A percentile compares a stretch with the other conserved stretches of the same genome.
phyloP scores from a whole-genome alignment of 2,329 filamentous ascomycete species.

The Cladophialophora bantiana region DNA sequence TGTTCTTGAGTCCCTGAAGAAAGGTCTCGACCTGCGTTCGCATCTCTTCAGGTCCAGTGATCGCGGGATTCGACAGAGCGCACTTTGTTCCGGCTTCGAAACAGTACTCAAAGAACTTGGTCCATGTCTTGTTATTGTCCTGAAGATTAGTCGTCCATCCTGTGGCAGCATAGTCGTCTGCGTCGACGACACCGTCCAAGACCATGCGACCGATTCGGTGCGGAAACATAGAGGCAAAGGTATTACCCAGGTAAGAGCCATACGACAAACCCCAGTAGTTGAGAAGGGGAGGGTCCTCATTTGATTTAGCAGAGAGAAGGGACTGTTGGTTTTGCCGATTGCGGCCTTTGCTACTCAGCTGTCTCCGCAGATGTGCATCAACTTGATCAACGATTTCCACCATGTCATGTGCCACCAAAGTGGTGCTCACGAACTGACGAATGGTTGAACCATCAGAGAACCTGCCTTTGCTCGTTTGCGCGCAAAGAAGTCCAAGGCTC shows the following conservation, averaged over 20 bases:
- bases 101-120: slow-evolving; percentile 63
- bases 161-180: slow-evolving; percentile 57
- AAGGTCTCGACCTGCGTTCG: slow-evolving; percentile 31
- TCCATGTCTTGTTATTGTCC: slow-evolving; percentile 63
- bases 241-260: slow-evolving; percentile 54
- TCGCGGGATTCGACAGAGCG: slow-evolving; percentile 47
- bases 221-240: slow-evolving; percentile 55
- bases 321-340: slow-evolving; percentile 12
- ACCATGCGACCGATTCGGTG: slow-evolving; percentile 50
- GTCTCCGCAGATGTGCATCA: slow-evolving; percentile 33
- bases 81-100: slow-evolving; percentile 59
- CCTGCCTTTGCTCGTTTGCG: slow-evolving; percentile 34
- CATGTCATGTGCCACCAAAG: slow-evolving; percentile 49
- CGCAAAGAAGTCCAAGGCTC: slow-evolving; percentile 34
- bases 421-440: slow-evolving; percentile 43
- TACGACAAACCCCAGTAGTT: slow-evolving; percentile 63
- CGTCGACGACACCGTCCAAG: slow-evolving; percentile 52
- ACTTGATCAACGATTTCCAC: slow-evolving; percentile 45
- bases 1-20: slow-evolving; percentile 28
- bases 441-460: slow-evolving; percentile 42
- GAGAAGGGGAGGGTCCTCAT: slow-evolving; percentile 40
- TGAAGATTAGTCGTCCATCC: slow-evolving; percentile 58
- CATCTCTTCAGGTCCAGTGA: slow-evolving; percentile 26
- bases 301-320: slow-evolving; percentile 2
- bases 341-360: slow-evolving; percentile 1